Conservation (phyloP, 1,284 basidiomycete species). For the Thelephora terrestris region DNA sequence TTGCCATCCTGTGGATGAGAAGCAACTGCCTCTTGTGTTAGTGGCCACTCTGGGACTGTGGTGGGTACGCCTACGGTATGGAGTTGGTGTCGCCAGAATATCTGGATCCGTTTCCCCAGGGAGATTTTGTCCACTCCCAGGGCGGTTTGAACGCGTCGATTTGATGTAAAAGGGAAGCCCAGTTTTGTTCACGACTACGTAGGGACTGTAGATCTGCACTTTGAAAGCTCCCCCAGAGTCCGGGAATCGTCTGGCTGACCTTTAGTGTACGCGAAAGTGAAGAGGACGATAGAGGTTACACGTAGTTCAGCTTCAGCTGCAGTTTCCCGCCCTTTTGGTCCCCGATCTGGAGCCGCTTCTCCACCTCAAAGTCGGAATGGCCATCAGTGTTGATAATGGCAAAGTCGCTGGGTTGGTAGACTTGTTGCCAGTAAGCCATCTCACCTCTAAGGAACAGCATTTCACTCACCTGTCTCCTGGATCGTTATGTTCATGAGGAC, state of each 20-base stretch:
- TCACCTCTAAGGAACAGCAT: no score
- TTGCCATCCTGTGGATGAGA: slow-evolving; percentile 83
- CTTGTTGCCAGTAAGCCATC: slow-evolving; percentile 24
- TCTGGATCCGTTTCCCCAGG: slow-evolving; percentile 69
- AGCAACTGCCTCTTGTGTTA: slow-evolving; percentile 27
- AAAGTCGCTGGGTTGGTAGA: slow-evolving; percentile 96
- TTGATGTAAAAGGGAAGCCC: slow-evolving; percentile 77
- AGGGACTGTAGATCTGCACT: slow-evolving; percentile 93
- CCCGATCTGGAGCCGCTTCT: slow-evolving; percentile 62
- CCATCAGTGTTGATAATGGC: slow-evolving; percentile 95
- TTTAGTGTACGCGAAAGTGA: slow-evolving; percentile 4
- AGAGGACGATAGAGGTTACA: slow-evolving; percentile 38
- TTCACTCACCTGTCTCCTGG: slow-evolving; percentile 71
- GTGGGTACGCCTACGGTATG: slow-evolving; percentile 57
- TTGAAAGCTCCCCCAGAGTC: slow-evolving; percentile 97
- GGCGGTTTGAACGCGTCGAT: slow-evolving; percentile 59
- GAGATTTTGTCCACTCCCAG: slow-evolving; percentile 69
- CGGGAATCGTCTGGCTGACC: slow-evolving; percentile 55
- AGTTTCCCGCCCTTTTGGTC: slow-evolving; percentile 77
- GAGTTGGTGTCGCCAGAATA: slow-evolving; percentile 46
- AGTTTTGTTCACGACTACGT: slow-evolving; percentile 91
- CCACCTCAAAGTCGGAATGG: slow-evolving; percentile 83
- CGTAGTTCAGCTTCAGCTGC: slow-evolving; percentile 79
- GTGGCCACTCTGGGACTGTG: slow-evolving; percentile 20
- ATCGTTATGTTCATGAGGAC: slow-evolving; percentile 87